These are phyloP conservation scores for Botrytis cinerea DNA, from an alignment of 2,329 filamentous ascomycete species.

Conservation along the genomic window DNA sequence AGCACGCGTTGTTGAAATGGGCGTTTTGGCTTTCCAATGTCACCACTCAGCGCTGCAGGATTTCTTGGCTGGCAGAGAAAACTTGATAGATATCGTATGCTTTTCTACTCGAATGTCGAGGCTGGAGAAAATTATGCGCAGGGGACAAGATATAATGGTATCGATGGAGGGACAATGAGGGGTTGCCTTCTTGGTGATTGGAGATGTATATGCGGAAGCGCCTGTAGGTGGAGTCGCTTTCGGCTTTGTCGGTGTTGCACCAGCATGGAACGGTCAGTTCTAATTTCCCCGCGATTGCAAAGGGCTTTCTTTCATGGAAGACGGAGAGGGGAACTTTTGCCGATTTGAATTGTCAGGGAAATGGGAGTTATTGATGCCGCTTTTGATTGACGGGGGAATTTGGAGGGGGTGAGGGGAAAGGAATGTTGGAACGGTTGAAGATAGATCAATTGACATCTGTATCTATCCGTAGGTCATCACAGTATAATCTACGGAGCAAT, in stretches of 20 bases:
- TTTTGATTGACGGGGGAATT: background rate
- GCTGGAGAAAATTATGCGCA: background rate
- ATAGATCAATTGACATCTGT: background rate
- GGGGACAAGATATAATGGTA: background rate
- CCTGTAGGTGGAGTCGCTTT: slow-evolving; percentile 8
- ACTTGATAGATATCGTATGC: slow-evolving; percentile 12
- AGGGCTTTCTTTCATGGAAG: slow-evolving; percentile 5
- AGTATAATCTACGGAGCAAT: background rate
- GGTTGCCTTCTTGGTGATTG: slow-evolving; percentile 1
- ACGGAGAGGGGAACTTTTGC: slow-evolving; percentile 12
- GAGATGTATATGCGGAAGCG: background rate
- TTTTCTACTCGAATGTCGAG: slow-evolving; percentile 6
- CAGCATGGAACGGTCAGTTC: background rate
- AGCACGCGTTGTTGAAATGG: background rate
- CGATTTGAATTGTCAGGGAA: slow-evolving; percentile 16
- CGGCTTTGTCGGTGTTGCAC: slow-evolving; percentile 10
- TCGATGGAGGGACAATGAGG: background rate
- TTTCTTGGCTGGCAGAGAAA: slow-evolving; percentile 7
- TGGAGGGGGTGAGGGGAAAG: background rate
- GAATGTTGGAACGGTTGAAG: background rate
- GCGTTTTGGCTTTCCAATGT: slow-evolving; percentile 6
- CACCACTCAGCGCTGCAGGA: background rate
- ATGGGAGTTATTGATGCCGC: slow-evolving; percentile 4
- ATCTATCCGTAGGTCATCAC: background rate
- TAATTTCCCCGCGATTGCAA: slow-evolving; percentile 4